Conservation (phyloP, 768 basidiomycete genomes). For the Kwoniella botswanensis region DNA sequence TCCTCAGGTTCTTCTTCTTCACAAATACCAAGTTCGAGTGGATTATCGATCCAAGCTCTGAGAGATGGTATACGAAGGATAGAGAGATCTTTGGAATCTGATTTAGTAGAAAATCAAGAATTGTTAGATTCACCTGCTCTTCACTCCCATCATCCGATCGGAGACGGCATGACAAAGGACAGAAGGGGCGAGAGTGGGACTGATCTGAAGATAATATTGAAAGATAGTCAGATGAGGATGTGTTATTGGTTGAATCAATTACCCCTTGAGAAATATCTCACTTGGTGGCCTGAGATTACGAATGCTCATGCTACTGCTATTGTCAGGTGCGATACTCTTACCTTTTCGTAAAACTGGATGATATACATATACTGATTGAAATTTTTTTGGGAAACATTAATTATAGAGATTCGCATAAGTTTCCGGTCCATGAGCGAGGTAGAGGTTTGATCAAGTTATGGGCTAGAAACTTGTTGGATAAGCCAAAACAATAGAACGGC, state of each 20-base stretch:
- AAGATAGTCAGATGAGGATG: constrained; percentile 40
- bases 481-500: not conserved
- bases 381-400: no score
- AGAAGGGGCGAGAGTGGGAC: not conserved
- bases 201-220: constrained; percentile 32
- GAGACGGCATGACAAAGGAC: not conserved
- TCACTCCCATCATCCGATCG: not conserved
- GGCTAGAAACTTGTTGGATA: constrained; percentile 29
- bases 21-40: constrained; percentile 19
- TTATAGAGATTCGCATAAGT: constrained; percentile 39
- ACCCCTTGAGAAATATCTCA: constrained; percentile 37
- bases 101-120: constrained; percentile 32
- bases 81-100: constrained; percentile 38
- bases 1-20: constrained; percentile 6
- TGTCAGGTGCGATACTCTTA: constrained; percentile 38
- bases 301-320: constrained; percentile 50
- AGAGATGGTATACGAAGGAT: constrained; percentile 37
- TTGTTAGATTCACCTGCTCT: constrained; percentile 17
- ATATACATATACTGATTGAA: not conserved
- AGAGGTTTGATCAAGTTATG: constrained; percentile 42
- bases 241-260: constrained; percentile 38
- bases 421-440: constrained; percentile 44
- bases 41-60: constrained; percentile 36
- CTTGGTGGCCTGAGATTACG: constrained; percentile 47
- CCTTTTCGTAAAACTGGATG: not conserved